phyloP scores from a whole-genome alignment of 345 rosid species.

The Arabidopsis arenosa region DNA sequence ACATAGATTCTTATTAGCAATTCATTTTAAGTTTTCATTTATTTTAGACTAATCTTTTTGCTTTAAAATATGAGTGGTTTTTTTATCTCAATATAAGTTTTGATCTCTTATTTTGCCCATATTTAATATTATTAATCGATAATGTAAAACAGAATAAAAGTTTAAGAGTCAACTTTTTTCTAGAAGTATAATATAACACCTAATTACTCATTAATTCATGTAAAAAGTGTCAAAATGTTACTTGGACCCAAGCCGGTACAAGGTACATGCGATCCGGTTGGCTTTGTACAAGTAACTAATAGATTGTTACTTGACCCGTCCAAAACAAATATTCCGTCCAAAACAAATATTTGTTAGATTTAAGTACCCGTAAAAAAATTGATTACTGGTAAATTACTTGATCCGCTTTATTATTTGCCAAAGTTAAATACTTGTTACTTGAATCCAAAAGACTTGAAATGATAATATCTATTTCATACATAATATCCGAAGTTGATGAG shows the following conservation, averaged over 20 bases:
- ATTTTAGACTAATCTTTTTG: not conserved
- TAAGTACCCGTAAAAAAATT: not conserved
- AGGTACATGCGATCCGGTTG: no score
- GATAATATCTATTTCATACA: no score
- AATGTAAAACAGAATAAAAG: not conserved
- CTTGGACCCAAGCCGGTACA: no score
- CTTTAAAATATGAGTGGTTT: not conserved
- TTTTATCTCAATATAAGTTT: not conserved
- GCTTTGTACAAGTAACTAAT: no score
- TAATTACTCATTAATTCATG: not conserved
- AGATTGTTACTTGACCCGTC: not conserved
- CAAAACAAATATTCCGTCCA: not conserved
- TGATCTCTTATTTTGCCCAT: not conserved
- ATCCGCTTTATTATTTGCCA: no score
- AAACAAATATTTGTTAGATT: not conserved
- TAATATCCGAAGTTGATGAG: not conserved
- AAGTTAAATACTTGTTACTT: no score
- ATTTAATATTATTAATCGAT: not conserved
- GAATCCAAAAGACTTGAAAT: no score
- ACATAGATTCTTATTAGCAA: conserved; percentile 6
- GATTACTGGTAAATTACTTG: no score
- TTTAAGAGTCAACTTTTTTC: not conserved
- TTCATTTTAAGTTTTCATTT: not conserved
- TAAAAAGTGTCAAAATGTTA: not conserved
- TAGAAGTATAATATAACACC: not conserved